Conservation (phyloP, 768 basidiomycete species). For the Rhodocollybia butyracea region DNA sequence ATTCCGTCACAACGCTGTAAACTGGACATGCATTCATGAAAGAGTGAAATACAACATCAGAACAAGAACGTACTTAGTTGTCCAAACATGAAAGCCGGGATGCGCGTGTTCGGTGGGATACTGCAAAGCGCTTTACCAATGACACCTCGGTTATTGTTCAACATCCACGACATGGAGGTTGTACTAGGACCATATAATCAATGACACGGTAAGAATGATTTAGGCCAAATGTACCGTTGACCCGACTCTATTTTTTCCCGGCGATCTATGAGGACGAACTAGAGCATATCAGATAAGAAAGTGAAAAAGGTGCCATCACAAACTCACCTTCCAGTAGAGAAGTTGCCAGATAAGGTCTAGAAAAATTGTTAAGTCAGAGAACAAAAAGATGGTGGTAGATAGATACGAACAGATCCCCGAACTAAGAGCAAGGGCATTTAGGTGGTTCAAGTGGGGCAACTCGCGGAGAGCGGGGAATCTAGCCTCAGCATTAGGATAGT, state of each 20-base stretch:
- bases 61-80: slow-evolving; percentile 56
- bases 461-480: slow-evolving; percentile 84
- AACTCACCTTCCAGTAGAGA: slow-evolving; percentile 82
- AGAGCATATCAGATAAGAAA: slow-evolving; percentile 4
- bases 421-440: slow-evolving; percentile 72
- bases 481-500: slow-evolving; percentile 72
- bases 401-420: slow-evolving; percentile 73
- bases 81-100: slow-evolving; percentile 76
- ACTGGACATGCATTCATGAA: slow-evolving; percentile 38
- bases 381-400: not conserved
- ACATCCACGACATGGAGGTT: slow-evolving; percentile 84
- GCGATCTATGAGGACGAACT: slow-evolving; percentile 87
- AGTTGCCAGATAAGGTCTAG: slow-evolving; percentile 91
- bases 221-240: no score
- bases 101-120: slow-evolving; percentile 60
- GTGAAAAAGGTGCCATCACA: not conserved
- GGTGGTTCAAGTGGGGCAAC: slow-evolving; percentile 68
- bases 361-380: slow-evolving; percentile 1
- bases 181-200: no score
- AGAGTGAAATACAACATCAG: slow-evolving; percentile 8
- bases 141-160: slow-evolving; percentile 82
- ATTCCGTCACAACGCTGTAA: slow-evolving; percentile 82
- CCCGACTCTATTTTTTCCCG: slow-evolving; percentile 89
- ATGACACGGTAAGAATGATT: no score
- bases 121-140: slow-evolving; percentile 72